Conservation (phyloP, 441 rosid genomes). For the Mallotus repandus region DNA sequence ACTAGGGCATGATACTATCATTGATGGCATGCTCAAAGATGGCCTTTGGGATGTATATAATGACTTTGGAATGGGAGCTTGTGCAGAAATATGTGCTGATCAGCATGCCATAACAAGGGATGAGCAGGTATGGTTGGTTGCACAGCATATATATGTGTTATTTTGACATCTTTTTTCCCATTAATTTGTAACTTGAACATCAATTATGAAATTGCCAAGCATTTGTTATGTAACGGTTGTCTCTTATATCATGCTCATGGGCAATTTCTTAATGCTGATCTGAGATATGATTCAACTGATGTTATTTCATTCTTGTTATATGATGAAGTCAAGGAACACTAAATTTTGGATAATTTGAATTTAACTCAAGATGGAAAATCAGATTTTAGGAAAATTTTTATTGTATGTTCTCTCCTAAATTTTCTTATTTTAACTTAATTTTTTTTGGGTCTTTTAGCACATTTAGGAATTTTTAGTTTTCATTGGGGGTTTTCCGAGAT, state of each 20-base stretch:
- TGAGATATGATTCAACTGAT: not conserved
- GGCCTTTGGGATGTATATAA: constrained; percentile 97
- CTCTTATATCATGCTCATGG: constrained; percentile 5
- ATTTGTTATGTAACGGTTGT: not conserved
- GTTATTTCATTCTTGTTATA: not conserved
- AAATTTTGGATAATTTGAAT: not conserved
- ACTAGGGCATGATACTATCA: constrained; percentile 73
- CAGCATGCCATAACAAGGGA: constrained; percentile 64
- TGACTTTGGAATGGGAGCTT: constrained; percentile 89
- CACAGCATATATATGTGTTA: not conserved
- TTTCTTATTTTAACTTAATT: too few relatives aligned
- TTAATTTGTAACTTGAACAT: not conserved
- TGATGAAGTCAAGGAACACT: not conserved
- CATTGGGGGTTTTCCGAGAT: too few relatives aligned
- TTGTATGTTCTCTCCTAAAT: not conserved
- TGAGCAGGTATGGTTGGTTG: constrained; percentile 54
- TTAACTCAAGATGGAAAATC: not conserved
- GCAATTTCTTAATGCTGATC: constrained; percentile 8
- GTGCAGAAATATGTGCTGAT: constrained; percentile 88
- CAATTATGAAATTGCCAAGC: not conserved
- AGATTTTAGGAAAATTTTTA: not conserved
- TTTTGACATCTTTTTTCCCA: not conserved
- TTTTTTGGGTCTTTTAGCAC: not conserved
- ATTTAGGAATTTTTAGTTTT: too few relatives aligned
- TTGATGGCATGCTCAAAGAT: constrained; percentile 93